Conservation (phyloP, 495 filamentous ascomycete species). For the Delitschia confertaspora region DNA sequence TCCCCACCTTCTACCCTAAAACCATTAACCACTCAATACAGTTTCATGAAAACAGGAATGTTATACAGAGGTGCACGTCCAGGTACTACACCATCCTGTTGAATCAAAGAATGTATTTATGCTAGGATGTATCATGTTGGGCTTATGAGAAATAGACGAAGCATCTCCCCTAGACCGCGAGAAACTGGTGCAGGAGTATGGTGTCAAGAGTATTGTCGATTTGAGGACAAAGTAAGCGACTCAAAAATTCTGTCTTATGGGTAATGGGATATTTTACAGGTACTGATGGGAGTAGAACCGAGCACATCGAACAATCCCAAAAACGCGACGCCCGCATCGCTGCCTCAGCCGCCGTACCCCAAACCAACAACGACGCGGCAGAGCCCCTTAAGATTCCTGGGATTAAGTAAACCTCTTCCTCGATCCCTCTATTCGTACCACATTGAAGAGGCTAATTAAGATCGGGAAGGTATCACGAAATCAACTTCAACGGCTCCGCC, state of each 20-base stretch:
- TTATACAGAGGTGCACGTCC: conserved; percentile 65
- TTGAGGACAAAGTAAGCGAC: conserved; percentile 57
- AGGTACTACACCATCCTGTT: conserved; percentile 38
- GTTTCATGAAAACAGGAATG: conserved; percentile 40
- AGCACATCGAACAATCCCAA: conserved; percentile 59
- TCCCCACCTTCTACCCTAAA: conserved; percentile 1
- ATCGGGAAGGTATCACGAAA: conserved; percentile 51
- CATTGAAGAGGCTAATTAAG: no score
- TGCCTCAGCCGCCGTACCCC: conserved; percentile 31
- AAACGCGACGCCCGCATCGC: conserved; percentile 47
- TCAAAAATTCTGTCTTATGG: background rate
- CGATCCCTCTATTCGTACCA: no score
- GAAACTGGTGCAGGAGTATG: conserved; percentile 51
- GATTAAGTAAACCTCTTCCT: no score
- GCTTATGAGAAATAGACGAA: conserved; percentile 45
- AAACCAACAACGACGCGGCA: conserved; percentile 39
- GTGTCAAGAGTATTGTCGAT: conserved; percentile 65
- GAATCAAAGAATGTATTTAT: no score
- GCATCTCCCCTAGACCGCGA: conserved; percentile 56
- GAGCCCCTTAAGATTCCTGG: conserved; percentile 49
- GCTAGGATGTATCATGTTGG: no score
- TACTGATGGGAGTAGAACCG: conserved; percentile 52
- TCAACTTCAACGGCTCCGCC: conserved; percentile 63
- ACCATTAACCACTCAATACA: no score
- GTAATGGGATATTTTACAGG: background rate